Base-by-base conservation (phyloP, 371 early-diverging fungal genomes). In the Zancudomyces culisetae region DNA sequence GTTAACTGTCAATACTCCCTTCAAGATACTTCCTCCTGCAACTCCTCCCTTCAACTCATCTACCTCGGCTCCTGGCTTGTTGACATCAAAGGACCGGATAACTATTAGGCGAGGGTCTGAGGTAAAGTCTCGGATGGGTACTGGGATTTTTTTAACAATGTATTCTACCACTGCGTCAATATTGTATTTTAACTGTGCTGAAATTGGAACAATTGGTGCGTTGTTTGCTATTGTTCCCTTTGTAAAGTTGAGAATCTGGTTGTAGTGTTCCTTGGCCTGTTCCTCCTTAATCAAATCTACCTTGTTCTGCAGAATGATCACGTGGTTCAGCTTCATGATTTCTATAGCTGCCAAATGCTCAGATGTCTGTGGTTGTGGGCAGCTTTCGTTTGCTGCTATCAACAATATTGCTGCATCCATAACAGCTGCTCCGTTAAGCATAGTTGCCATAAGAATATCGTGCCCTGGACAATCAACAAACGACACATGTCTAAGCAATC, bases 401-500 rank as follows among this genome's bases (percentile, higher is more conserved):
- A 99, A 75, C 45, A 99, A 81, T 55, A 99, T 67, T 3, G 99
- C 99, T 49, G 98, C 98, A 73, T 99, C 99, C 99, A 99, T 99
- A 61, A 99, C 96, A 43, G 99, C 99, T 51, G 99, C 98, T 61
- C 99, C 99, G 77, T 93, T 98, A 62, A 99, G 77, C 99, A 99
- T 99, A 53, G 99, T 99, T 27, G 98, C 94, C 99, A 99, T 99
- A 60, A 99, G 85, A 82, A 99, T 90, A 76, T 99, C 99, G 95
- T 99, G 99, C 55, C 99, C 99, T 42, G 99, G 99, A 69, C 99
- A 98, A 75, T 99, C 99, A 51, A 99, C 99, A 76, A 99, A 99
- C 21, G 94, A 93, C 28, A 99, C 95, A 64, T 99, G 99, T 64
- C 96, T 86, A 35, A 51, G 62, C 58, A 97, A 71, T 53, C 80